Evolutionary conservation across 495 filamentous ascomycete genomes (phyloP).

Genomic region (Glonium stellatum): DNA sequence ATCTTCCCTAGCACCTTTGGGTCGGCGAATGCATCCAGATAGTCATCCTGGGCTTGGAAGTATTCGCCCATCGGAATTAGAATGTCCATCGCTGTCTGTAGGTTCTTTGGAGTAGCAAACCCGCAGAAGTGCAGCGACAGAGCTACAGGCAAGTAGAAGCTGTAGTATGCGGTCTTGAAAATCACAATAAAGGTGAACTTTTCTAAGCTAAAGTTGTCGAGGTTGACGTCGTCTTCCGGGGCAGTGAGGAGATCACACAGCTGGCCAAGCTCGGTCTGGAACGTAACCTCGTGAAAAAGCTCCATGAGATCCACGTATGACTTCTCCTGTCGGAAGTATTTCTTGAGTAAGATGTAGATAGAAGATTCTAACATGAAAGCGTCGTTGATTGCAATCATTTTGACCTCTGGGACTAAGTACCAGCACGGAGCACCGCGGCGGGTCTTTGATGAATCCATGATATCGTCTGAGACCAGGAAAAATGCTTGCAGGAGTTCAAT

Average conservation of each 20-base stretch:
- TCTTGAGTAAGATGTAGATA: constrained; percentile 88
- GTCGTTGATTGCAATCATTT: constrained; percentile 96
- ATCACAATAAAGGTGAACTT: constrained; percentile 98
- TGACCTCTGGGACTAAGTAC: constrained; percentile 81
- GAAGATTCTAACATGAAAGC: constrained; percentile 88
- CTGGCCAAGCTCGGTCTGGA: constrained; percentile 92
- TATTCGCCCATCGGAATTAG: constrained; percentile 98
- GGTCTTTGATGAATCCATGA: constrained; percentile 93
- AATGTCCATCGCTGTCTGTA: constrained; percentile 79
- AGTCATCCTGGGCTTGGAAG: constrained; percentile 98
- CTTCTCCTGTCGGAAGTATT: constrained; percentile 79
- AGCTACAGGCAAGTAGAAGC: constrained; percentile 96
- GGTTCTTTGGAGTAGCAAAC: constrained; percentile 73
- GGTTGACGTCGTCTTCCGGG: constrained; percentile 83
- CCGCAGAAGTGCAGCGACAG: constrained; percentile 76
- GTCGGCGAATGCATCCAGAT: constrained; percentile 92
- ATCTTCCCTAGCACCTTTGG: constrained; percentile 93
- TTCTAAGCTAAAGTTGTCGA: constrained; percentile 85
- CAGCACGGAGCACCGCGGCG: constrained; percentile 90
- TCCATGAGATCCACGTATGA: constrained; percentile 85
- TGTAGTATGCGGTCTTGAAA: constrained; percentile 99
- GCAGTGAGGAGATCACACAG: constrained; percentile 90
- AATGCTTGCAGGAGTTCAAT: constrained; percentile 97
- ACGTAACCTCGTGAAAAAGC: constrained; percentile 89
- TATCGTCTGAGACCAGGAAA: constrained; percentile 97